phyloP scores from a whole-genome alignment of 495 filamentous ascomycete species.

The Annulohypoxylon maeteangense region DNA sequence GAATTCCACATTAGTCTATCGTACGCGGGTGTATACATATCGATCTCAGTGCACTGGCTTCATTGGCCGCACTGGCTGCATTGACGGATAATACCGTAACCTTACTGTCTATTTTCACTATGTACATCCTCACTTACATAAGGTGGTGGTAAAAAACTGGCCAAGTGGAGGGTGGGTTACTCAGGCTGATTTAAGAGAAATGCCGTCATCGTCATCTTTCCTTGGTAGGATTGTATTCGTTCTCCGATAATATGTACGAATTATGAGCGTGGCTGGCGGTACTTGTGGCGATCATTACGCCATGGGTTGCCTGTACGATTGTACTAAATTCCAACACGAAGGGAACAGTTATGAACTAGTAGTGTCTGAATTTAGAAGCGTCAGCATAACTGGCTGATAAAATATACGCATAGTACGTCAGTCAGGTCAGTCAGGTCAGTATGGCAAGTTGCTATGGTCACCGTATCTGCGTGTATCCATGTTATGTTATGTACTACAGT shows the following conservation, averaged over 20 bases:
- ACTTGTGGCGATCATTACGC: constrained; percentile 40
- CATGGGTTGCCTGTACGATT: constrained; percentile 33
- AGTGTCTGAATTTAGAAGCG: constrained; percentile 33
- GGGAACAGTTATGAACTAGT: constrained; percentile 15
- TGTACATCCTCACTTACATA: no score
- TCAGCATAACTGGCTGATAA: constrained; percentile 28
- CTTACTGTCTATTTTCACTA: constrained; percentile 12
- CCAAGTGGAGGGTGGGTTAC: constrained; percentile 25
- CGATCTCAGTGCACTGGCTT: neutral
- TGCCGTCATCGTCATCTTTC: constrained; percentile 33
- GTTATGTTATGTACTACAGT: neutral
- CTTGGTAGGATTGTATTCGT: constrained; percentile 21
- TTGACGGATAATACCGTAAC: constrained; percentile 28
- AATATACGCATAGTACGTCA: constrained; percentile 16
- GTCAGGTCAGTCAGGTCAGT: constrained; percentile 32
- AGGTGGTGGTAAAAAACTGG: neutral
- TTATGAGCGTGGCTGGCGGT: constrained; percentile 34
- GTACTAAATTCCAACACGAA: constrained; percentile 37
- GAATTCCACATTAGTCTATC: constrained; percentile 10
- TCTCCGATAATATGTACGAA: constrained; percentile 31
- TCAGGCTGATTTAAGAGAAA: constrained; percentile 32
- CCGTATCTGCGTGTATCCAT: neutral
- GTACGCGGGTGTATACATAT: neutral
- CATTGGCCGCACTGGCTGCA: neutral
- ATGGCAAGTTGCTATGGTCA: constrained; percentile 26